Evolutionary conservation across 2,329 filamentous ascomycete genomes (phyloP).

Genomic region (Aspergillus luchuensis): DNA sequence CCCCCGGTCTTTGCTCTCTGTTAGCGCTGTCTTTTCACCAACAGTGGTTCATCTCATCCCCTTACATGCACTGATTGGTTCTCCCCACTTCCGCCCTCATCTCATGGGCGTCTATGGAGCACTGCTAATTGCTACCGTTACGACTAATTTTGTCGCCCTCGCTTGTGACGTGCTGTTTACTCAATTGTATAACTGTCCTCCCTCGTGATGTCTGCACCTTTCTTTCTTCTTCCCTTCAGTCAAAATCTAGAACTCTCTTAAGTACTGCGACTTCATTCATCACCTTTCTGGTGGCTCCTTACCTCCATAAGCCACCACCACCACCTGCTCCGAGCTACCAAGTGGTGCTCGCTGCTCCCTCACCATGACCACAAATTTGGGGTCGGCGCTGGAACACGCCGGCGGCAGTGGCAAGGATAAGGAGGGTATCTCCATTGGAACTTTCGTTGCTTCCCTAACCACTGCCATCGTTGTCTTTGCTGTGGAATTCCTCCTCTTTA

Average conservation of each 20-base stretch:
- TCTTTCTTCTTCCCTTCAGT: not conserved
- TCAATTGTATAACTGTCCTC: not conserved
- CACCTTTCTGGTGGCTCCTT: not conserved
- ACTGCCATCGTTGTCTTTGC: conserved; percentile 65
- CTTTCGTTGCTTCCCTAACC: conserved; percentile 67
- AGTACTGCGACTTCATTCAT: not conserved
- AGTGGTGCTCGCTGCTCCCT: conserved; percentile 12
- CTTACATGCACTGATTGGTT: conserved; percentile 1
- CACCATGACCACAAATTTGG: conserved; percentile 32
- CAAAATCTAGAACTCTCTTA: not conserved
- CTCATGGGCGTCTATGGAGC: not conserved
- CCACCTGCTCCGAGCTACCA: not conserved
- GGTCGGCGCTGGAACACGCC: conserved; percentile 38
- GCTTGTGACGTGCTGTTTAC: not conserved
- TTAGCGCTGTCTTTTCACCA: not conserved
- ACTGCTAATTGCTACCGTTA: too few relatives aligned
- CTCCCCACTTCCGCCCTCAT: not conserved
- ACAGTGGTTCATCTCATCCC: not conserved
- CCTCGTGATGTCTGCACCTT: not conserved
- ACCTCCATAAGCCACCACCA: not conserved
- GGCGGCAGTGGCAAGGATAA: conserved; percentile 39
- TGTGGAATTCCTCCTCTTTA: conserved; percentile 67
- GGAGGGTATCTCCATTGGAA: conserved; percentile 41
- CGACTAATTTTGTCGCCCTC: not conserved
- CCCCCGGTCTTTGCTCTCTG: not conserved